A percentile compares a stretch with the other conserved stretches of the same genome.
Evolutionary conservation across 768 basidiomycete species (phyloP).

Genomic region (Mycena epipterygia): DNA sequence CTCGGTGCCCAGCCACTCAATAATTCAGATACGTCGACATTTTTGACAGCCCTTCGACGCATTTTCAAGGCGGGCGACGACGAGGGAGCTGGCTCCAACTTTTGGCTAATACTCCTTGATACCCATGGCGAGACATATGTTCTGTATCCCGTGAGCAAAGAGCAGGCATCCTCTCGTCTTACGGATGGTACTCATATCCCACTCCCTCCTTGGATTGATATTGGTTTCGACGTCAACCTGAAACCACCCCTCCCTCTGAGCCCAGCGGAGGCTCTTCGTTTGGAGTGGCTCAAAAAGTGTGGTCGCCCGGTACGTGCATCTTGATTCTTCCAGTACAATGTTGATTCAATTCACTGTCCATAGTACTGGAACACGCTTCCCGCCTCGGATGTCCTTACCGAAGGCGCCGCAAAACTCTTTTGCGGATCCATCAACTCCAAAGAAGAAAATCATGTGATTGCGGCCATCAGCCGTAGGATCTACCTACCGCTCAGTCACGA

Average conservation of each 20-base stretch:
- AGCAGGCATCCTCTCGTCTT: background rate
- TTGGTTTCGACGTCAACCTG: background rate
- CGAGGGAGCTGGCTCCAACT: background rate
- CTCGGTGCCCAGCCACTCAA: background rate
- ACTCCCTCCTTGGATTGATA: constrained; percentile 3
- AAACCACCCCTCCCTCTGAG: background rate
- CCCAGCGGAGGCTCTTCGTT: background rate
- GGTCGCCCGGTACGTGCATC: constrained; percentile 2
- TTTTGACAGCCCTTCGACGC: background rate
- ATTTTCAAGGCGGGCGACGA: constrained; percentile 10
- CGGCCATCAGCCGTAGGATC: constrained; percentile 10
- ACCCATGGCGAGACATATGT: background rate
- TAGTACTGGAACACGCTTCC: background rate
- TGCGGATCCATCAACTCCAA: background rate
- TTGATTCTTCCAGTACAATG: background rate
- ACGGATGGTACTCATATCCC: background rate
- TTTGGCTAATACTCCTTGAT: constrained; percentile 4
- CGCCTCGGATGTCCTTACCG: background rate
- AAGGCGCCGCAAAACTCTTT: background rate
- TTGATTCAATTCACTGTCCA: background rate
- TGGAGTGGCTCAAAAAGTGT: background rate
- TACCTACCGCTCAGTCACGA: constrained; percentile 1
- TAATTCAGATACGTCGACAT: background rate
- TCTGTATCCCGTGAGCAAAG: background rate
- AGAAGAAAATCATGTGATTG: background rate